phyloP scores from a whole-genome alignment of 1,284 basidiomycete genomes.

The Trametes versicolor region DNA sequence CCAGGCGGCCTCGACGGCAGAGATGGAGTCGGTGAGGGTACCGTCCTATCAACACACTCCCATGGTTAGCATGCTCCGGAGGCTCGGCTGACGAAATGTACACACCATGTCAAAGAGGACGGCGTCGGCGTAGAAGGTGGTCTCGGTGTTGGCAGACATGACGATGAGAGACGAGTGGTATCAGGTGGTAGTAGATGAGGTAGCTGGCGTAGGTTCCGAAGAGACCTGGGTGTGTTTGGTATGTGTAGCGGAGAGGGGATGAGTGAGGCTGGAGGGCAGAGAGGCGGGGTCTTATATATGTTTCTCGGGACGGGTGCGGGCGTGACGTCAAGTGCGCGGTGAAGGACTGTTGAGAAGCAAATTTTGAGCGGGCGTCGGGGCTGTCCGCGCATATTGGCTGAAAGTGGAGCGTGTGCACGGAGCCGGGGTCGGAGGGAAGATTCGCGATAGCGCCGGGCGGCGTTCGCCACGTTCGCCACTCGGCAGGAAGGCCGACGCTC shows the following conservation, averaged over 20 bases:
- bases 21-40: constrained; percentile 79
- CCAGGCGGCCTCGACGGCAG: constrained; percentile 85
- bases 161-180: constrained; percentile 12
- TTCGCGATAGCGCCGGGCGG: constrained; percentile 20
- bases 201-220: constrained; percentile 11
- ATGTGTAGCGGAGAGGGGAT: constrained; percentile 16
- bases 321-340: constrained; percentile 27
- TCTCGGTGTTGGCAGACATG: constrained; percentile 40
- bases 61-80: constrained; percentile 27
- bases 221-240: constrained; percentile 1
- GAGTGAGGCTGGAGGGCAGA: constrained; percentile 20
- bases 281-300: constrained; percentile 22
- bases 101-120: constrained; percentile 81
- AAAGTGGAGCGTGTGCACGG: constrained; percentile 19
- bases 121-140: constrained; percentile 63
- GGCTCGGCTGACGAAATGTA: constrained; percentile 19
- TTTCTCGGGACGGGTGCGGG: constrained; percentile 8
- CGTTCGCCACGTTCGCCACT: constrained; percentile 25
- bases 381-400: constrained; percentile 3
- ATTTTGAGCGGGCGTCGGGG: constrained; percentile 15
- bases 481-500: constrained; percentile 24
- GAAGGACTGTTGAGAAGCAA: constrained; percentile 12
- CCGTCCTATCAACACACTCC: constrained; percentile 59
- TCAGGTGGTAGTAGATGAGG: background rate
- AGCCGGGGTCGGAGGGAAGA: constrained; percentile 16